Evolutionary conservation across 148 eudicot species (phyloP), one percentile per base, ranked within the genome.

Genomic region (Spergularia bocconei): DNA sequence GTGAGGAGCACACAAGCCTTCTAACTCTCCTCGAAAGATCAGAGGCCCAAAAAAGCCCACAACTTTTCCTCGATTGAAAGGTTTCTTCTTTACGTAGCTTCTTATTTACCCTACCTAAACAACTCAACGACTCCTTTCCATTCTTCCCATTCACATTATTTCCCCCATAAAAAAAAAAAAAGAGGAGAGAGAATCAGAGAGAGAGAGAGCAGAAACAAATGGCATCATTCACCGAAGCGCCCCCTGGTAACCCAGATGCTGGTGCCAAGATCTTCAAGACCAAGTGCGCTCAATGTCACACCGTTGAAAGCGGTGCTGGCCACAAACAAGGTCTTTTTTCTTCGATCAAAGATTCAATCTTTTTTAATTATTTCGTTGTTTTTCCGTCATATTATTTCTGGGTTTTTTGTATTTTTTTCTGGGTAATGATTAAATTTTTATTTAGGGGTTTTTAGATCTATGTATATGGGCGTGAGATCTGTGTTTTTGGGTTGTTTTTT

Each of bases 271-370:
- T 81, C 70, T 81, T 81, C 74, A 81, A 72, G 80, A 81, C 58
- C 1, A 81, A 81, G 76, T 81, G 83, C 69, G 83, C 83, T 53
- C 83, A 81, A 60, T 81, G 83, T 47, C 83, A 81, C 20, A 81
- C 83, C 53, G 77, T 77, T 20, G 83, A 81, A 0, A 63, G 72
- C 67, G 83, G 83, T 38, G 80, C 74, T 19, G 83, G 77, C 36
- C 83, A 81, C 65, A 81, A 81, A 44, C 83, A 81, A 81, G 83
- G 83, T 81, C 6, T 15, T 3, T 44, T 16, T 64, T 13, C 1
- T 29, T 29, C 4, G 2, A 29, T 29, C 36, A 29, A 29, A 29
- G 36, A 29, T 29, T 29, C 36, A 29, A 29, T 29, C 36, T 29
- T 29, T 7, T 6, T 33, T 38, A 19, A 51, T 50, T 33, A 7